Conservation (phyloP, 176 grass and related monocot genomes). For the Aegilops longissima region DNA sequence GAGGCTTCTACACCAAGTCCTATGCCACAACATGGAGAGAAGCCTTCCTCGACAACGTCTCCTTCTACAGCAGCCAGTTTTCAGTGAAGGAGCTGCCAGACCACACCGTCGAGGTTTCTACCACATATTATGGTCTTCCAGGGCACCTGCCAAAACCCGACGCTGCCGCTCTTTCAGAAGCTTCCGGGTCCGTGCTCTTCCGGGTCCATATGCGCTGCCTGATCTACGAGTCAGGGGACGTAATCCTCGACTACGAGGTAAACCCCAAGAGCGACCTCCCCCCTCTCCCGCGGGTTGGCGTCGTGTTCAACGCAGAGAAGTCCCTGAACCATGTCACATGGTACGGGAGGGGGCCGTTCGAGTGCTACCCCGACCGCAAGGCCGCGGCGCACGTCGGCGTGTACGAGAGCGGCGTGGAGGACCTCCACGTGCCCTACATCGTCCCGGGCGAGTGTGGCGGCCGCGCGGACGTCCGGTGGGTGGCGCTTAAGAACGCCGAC, state of each 20-base stretch:
- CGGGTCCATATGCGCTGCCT: constrained; percentile 43
- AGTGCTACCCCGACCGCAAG: constrained; percentile 93
- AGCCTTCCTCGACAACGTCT: constrained; percentile 53
- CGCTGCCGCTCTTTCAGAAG: constrained; percentile 12
- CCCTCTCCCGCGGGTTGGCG: constrained; percentile 73
- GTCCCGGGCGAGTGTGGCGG: constrained; percentile 61
- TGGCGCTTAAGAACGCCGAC: constrained; percentile 49
- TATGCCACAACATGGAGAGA: constrained; percentile 68
- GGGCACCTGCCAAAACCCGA: constrained; percentile 41
- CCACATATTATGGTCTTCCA: constrained; percentile 49
- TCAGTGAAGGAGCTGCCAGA: constrained; percentile 48
- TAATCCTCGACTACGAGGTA: constrained; percentile 66
- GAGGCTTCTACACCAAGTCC: constrained; percentile 48
- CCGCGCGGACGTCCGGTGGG: constrained; percentile 70
- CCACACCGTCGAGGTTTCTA: constrained; percentile 56
- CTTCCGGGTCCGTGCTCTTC: constrained; percentile 29
- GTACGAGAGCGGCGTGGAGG: constrained; percentile 61
- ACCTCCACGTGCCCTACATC: constrained; percentile 89
- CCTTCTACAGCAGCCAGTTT: constrained; percentile 58
- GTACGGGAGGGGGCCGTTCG: constrained; percentile 81
- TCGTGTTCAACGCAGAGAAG: constrained; percentile 60
- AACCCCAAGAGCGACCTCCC: constrained; percentile 72
- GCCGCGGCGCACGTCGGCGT: constrained; percentile 64
- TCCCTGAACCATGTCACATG: constrained; percentile 55
- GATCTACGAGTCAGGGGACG: constrained; percentile 65